Percentiles rank a stretch among this genome's conserved stretches.
phyloP scores from a whole-genome alignment of 2,329 filamentous ascomycete species.

The Colletotrichum gloeosporioides region DNA sequence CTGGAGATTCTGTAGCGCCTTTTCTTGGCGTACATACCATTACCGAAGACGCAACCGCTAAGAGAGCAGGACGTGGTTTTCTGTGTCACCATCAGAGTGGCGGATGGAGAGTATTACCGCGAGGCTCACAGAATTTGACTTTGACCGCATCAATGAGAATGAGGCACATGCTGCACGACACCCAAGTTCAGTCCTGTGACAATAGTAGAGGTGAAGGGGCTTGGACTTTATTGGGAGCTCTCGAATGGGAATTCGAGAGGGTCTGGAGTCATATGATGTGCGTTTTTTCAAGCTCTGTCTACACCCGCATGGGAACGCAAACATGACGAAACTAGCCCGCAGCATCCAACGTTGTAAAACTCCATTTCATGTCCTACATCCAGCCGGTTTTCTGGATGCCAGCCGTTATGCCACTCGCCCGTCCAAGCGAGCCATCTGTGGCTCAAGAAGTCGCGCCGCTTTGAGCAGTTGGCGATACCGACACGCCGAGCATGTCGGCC shows the following conservation, averaged over 20 bases:
- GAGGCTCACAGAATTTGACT: no score
- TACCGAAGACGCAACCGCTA: not conserved
- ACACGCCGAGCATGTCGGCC: not conserved
- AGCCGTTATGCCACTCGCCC: fast-evolving
- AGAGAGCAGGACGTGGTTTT: not conserved
- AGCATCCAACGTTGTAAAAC: no score
- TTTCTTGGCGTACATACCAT: not conserved
- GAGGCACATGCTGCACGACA: not conserved
- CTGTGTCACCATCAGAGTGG: not conserved
- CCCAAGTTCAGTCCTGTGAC: no score
- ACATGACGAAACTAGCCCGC: fast-evolving
- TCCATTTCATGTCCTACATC: not conserved
- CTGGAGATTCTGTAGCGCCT: not conserved
- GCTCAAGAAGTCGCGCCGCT: not conserved
- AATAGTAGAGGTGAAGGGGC: no score
- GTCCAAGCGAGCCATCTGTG: not conserved
- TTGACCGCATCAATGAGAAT: not conserved
- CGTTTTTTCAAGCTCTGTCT: no score
- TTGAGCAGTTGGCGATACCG: not conserved
- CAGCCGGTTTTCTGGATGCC: not conserved
- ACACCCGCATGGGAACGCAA: no score
- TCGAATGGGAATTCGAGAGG: no score
- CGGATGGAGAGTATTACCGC: not conserved
- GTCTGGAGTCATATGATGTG: no score
- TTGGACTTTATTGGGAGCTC: no score